phyloP scores from a whole-genome alignment of 495 filamentous ascomycete genomes.

The Talaromyces ruber region DNA sequence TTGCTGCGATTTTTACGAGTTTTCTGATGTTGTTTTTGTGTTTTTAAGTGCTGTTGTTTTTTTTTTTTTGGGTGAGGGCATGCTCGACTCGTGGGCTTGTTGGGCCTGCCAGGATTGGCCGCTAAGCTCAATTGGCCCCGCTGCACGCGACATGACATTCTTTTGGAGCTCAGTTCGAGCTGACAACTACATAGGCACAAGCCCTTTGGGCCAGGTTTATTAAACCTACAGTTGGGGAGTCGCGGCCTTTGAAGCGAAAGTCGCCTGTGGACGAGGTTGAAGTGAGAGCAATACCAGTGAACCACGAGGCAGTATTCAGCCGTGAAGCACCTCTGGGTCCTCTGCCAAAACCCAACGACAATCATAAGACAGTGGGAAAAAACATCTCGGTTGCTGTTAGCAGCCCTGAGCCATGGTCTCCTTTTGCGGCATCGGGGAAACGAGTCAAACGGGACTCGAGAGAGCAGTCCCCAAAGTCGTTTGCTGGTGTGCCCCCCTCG shows the following conservation, averaged over 20 bases:
- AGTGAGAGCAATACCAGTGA: background rate
- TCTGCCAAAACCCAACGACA: background rate
- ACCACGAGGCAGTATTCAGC: background rate
- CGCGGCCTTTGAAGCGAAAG: background rate
- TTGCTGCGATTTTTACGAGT: background rate
- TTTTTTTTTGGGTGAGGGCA: background rate
- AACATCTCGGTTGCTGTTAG: background rate
- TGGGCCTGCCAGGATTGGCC: background rate
- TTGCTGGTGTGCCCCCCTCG: background rate
- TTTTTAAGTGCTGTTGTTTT: background rate
- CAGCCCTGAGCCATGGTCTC: background rate
- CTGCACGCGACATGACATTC: background rate
- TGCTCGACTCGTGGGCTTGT: background rate
- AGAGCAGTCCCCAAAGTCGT: background rate
- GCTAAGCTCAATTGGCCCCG: background rate
- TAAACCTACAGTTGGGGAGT: background rate
- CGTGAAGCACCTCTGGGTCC: background rate
- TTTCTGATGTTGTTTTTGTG: background rate
- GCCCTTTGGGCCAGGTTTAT: background rate
- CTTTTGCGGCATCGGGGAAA: background rate
- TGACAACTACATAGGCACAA: background rate
- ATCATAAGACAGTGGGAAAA: background rate
- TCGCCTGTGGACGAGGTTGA: background rate
- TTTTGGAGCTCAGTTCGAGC: background rate
- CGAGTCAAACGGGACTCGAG: background rate